These are phyloP conservation scores for Claviceps spartinae DNA, from an alignment of 2,329 filamentous ascomycete genomes.

Conservation along the genomic window DNA sequence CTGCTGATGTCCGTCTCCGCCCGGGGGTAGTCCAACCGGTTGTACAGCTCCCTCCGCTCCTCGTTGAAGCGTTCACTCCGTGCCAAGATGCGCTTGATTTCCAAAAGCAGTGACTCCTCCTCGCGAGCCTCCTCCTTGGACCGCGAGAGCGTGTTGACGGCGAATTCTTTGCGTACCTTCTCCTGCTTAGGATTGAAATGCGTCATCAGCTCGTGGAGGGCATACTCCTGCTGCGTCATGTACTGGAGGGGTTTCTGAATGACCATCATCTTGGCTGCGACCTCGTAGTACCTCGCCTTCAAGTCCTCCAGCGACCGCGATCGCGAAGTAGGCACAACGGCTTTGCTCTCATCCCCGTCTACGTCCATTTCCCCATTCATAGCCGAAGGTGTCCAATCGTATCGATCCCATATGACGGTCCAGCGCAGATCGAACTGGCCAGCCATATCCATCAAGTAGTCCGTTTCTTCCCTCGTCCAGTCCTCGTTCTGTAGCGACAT, in stretches of 20 bases:
- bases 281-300: slow-evolving; percentile 80
- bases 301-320: slow-evolving; percentile 72
- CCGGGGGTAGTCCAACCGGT: slow-evolving; percentile 69
- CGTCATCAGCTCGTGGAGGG: slow-evolving; percentile 68
- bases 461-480: slow-evolving; percentile 89
- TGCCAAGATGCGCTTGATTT: slow-evolving; percentile 82
- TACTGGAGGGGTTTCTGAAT: slow-evolving; percentile 65
- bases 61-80: slow-evolving; percentile 76
- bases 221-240: slow-evolving; percentile 80
- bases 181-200: slow-evolving; percentile 78
- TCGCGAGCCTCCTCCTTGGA: slow-evolving; percentile 82
- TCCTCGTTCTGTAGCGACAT: slow-evolving; percentile 57
- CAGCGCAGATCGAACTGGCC: slow-evolving; percentile 77
- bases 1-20: slow-evolving; percentile 55
- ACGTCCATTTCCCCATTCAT: slow-evolving; percentile 31
- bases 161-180: slow-evolving; percentile 69
- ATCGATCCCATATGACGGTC: slow-evolving; percentile 85
- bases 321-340: slow-evolving; percentile 38
- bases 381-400: slow-evolving; percentile 51
- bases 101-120: slow-evolving; percentile 76
- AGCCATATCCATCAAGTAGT: slow-evolving; percentile 68
- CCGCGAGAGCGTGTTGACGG: slow-evolving; percentile 62
- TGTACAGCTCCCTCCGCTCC: slow-evolving; percentile 77
- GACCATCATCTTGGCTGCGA: slow-evolving; percentile 72
- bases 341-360: slow-evolving; percentile 34